Conservation (phyloP, 2,329 filamentous ascomycete species). For the Lecanicillium sp. region DNA sequence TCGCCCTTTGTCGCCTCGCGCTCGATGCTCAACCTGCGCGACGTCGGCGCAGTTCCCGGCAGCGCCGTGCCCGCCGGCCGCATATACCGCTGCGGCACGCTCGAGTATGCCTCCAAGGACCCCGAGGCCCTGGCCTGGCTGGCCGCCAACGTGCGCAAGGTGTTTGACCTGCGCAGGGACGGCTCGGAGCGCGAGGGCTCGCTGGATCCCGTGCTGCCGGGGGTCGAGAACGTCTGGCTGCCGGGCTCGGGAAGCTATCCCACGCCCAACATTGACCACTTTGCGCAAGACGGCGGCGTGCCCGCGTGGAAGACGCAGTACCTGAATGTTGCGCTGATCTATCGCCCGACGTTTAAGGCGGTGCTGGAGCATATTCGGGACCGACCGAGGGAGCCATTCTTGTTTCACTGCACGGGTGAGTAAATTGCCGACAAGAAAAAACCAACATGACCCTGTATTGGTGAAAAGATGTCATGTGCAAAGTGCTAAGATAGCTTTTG, state of each 20-base stretch:
- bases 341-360: slow-evolving; percentile 31
- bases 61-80: slow-evolving; percentile 31
- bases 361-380: slow-evolving; percentile 42
- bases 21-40: slow-evolving; percentile 43
- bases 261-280: slow-evolving; percentile 28
- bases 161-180: slow-evolving; percentile 44
- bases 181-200: slow-evolving; percentile 28
- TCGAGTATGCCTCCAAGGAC: slow-evolving; percentile 22
- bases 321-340: slow-evolving; percentile 33
- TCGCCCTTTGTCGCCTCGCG: slow-evolving; percentile 37
- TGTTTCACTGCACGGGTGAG: slow-evolving; percentile 48
- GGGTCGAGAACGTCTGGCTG: slow-evolving; percentile 38
- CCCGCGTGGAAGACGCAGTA: slow-evolving; percentile 38
- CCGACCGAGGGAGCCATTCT: slow-evolving; percentile 31
- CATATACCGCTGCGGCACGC: slow-evolving; percentile 38
- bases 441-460: too few species aligned
- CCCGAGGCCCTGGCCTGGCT: slow-evolving; percentile 27
- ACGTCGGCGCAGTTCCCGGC: slow-evolving; percentile 36
- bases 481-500: too few species aligned
- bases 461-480: too few species aligned
- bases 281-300: slow-evolving; percentile 36
- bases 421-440: too few species aligned
- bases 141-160: slow-evolving; percentile 26
- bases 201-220: slow-evolving; percentile 36
- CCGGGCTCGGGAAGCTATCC: slow-evolving; percentile 25